These are phyloP conservation scores for Chrysosporium keratinophilum DNA, from an alignment of 2,329 filamentous ascomycete genomes.

Conservation along the genomic window DNA sequence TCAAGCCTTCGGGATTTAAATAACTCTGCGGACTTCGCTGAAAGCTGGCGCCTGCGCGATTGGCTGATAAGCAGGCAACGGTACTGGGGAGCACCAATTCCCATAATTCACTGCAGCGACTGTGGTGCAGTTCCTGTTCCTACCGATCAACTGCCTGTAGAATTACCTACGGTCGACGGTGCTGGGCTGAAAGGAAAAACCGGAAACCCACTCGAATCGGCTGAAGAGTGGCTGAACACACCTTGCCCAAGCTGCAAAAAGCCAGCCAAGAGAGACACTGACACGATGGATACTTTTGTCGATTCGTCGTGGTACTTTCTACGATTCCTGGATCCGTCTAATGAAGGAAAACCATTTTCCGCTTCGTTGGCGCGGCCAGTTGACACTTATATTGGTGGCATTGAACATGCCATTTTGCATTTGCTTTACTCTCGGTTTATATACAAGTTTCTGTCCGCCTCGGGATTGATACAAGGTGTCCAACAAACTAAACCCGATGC, in stretches of 20 bases:
- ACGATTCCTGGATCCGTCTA: constrained; percentile 52
- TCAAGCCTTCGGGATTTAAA: constrained; percentile 40
- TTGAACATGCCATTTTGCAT: constrained; percentile 85
- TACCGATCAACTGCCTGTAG: constrained; percentile 62
- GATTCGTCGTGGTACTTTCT: constrained; percentile 93
- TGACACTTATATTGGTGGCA: constrained; percentile 78
- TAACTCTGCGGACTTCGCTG: constrained; percentile 50
- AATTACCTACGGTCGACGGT: constrained; percentile 57
- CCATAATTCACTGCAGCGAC: constrained; percentile 66
- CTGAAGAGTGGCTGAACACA: constrained; percentile 63
- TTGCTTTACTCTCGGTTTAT: constrained; percentile 83
- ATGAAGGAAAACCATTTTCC: constrained; percentile 52
- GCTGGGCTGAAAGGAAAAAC: constrained; percentile 59
- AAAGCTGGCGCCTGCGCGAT: constrained; percentile 73
- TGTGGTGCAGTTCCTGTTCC: constrained; percentile 76
- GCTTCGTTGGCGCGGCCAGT: constrained; percentile 55
- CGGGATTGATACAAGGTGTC: constrained; percentile 22
- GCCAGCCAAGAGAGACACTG: constrained; percentile 68
- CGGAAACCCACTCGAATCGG: constrained; percentile 67
- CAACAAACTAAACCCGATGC: constrained; percentile 22
- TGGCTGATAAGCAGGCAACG: constrained; percentile 88
- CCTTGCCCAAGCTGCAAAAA: constrained; percentile 60
- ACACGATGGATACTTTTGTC: constrained; percentile 95
- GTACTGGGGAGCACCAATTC: constrained; percentile 86
- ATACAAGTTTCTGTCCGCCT: constrained; percentile 66